phyloP scores from a whole-genome alignment of 441 rosid genomes.

The Pelargonium myrrhifolium region DNA sequence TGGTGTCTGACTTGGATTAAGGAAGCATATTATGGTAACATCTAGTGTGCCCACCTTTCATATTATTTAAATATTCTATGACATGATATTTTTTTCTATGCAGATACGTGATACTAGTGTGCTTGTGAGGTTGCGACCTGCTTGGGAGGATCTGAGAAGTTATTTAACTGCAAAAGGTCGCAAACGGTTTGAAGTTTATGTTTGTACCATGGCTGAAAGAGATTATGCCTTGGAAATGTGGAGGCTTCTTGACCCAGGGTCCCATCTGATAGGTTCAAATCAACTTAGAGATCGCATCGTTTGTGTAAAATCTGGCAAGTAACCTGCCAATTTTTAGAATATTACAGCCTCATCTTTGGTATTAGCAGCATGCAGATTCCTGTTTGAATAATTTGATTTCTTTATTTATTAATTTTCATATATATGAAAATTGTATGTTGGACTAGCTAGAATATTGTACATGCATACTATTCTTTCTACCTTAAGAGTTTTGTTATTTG shows the following conservation, averaged over 20 bases:
- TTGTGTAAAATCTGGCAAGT: slow-evolving; percentile 90
- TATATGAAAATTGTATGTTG: not conserved
- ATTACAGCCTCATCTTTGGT: slow-evolving; percentile 9
- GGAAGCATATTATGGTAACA: not conserved
- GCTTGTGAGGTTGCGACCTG: slow-evolving; percentile 90
- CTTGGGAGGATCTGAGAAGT: slow-evolving; percentile 90
- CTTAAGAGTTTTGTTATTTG: not conserved
- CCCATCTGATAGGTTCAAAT: slow-evolving; percentile 62
- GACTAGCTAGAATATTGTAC: not conserved
- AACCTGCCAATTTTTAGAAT: not conserved
- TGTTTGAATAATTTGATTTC: not conserved
- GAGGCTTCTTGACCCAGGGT: slow-evolving; percentile 95
- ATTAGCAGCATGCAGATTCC: not conserved
- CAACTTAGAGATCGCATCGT: slow-evolving; percentile 75
- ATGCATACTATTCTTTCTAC: too few species aligned
- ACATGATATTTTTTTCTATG: slow-evolving; percentile 20
- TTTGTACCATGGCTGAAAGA: slow-evolving; percentile 96
- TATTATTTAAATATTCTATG: not conserved
- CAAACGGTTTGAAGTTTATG: slow-evolving; percentile 89
- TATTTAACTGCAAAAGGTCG: slow-evolving; percentile 86
- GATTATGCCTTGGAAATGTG: slow-evolving; percentile 97
- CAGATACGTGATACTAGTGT: slow-evolving; percentile 95
- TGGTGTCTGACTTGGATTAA: not conserved
- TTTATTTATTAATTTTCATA: not conserved
- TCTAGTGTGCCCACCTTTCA: not conserved